A percentile compares a stretch with the other conserved stretches of the same genome.
Conservation (phyloP, 140 eudicot species). For the Oenanthe javanica region DNA sequence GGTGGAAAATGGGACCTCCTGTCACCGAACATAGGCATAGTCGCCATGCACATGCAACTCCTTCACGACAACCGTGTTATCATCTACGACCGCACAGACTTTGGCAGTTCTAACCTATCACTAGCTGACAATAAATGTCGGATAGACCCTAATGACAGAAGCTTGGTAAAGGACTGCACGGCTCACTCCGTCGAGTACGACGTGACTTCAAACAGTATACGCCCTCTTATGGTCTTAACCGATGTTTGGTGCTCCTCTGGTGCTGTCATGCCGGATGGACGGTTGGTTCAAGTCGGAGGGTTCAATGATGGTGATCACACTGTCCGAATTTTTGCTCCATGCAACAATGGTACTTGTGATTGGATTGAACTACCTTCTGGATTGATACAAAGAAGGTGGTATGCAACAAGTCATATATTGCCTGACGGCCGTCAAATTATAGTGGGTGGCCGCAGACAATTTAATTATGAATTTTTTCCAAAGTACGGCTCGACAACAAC, state of each 20-base stretch:
- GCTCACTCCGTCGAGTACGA: constrained; percentile 64
- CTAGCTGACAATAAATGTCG: constrained; percentile 52
- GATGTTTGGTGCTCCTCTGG: constrained; percentile 87
- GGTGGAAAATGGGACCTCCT: constrained; percentile 46
- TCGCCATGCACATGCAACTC: constrained; percentile 89
- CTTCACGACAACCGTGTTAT: constrained; percentile 50
- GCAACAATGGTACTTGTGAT: constrained; percentile 34
- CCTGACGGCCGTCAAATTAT: constrained; percentile 65
- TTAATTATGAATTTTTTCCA: constrained; percentile 69
- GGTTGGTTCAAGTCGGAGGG: constrained; percentile 58
- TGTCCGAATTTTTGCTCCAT: constrained; percentile 31
- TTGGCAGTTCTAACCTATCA: constrained; percentile 47
- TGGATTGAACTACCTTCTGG: constrained; percentile 45
- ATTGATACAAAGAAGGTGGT: constrained; percentile 51
- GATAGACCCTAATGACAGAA: constrained; percentile 17
- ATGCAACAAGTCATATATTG: constrained; percentile 62
- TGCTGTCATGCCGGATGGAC: constrained; percentile 46
- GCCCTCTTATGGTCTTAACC: constrained; percentile 52
- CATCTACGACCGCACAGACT: constrained; percentile 60
- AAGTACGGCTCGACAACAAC: constrained; percentile 16
- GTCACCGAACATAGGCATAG: constrained; percentile 31
- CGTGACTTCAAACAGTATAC: constrained; percentile 32
- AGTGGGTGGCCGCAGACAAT: constrained; percentile 57
- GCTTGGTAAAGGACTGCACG: constrained; percentile 28
- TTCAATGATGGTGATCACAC: constrained; percentile 50